phyloP scores from a whole-genome alignment of 345 rosid genomes.

The Trapa incisa region DNA sequence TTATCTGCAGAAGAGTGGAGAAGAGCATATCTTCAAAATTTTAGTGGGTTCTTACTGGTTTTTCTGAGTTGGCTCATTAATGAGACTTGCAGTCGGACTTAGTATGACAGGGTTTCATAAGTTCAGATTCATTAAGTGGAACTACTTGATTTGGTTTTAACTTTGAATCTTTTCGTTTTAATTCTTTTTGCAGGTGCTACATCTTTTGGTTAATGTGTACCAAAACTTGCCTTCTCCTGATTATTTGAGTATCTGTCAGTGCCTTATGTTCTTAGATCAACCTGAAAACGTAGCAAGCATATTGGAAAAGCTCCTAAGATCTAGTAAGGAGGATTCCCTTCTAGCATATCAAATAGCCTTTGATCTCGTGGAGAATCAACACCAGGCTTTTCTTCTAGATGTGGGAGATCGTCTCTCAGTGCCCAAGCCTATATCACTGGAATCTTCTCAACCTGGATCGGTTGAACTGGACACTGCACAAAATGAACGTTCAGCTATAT shows the following conservation, averaged over 20 bases:
- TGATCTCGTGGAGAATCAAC: constrained; percentile 97
- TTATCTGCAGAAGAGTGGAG: too few relatives aligned
- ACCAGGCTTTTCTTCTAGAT: constrained; percentile 90
- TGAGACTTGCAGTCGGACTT: too few relatives aligned
- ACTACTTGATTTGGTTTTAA: not conserved
- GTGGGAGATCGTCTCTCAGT: constrained; percentile 71
- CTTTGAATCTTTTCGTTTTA: constrained; percentile 1
- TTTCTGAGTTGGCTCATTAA: not conserved
- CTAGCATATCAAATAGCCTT: constrained; percentile 88
- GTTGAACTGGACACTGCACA: constrained; percentile 31
- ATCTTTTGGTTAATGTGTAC: constrained; percentile 78
- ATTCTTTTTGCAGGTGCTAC: constrained; percentile 58
- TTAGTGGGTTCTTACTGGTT: not conserved
- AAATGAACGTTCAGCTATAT: constrained; percentile 37
- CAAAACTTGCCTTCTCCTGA: constrained; percentile 89
- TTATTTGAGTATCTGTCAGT: constrained; percentile 89
- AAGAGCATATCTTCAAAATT: too few relatives aligned
- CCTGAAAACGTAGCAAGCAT: constrained; percentile 76
- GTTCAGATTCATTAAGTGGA: too few relatives aligned
- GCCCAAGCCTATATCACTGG: constrained; percentile 49
- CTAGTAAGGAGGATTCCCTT: constrained; percentile 79
- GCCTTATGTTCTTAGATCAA: constrained; percentile 93
- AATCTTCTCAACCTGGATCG: constrained; percentile 36
- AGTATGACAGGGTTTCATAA: not conserved
- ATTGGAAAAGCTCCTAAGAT: constrained; percentile 86